Evolutionary conservation across 169 alveolate genomes (phyloP), one percentile per base, ranked within the genome.

Genomic region (Plasmodium malariae): DNA sequence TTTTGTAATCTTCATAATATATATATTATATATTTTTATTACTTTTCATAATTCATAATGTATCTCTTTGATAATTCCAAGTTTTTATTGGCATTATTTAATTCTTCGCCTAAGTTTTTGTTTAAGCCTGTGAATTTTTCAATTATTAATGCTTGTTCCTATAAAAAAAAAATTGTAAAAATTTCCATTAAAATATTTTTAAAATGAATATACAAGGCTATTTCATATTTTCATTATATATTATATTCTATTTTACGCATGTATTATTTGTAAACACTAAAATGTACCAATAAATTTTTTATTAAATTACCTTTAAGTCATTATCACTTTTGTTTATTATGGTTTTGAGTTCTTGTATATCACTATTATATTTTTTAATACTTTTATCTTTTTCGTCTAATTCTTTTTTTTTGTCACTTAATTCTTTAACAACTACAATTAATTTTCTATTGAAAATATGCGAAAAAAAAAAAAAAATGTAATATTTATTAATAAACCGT

Each of bases 111-210:
- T 60, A 83, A 45, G 51, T 83, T 83, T 67, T 83, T 83, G 63
- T 83, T 83, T 45, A 83, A 72, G 24, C 91, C 91, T n/a, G 86
- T 83, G 63, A 65, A 68, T 57, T 83, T 83, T 49, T 83, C 91
- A 51, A 83, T 83, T 65, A 83, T 83, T 69, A 83, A 54, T 32
- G 91, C 85, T 83, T 83, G 91, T 83, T 83, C 92, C 89, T 78
- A 69, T n/a, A 78, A 17, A 78, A 55, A 78, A 71, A 49, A 26
- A 49, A 51, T 21, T 32, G 36, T 62, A 62, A 71, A n/a, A 21
- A 71, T 45, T 43, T 49, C 30, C 71, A 36, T 55, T 59, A 57
- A 73, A 73, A 45, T 21, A 34, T 55, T 37, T 45, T 34, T 36
- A 32, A 11, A 12, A 5, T 49, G 30, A 12, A 14, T 5, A 51